A percentile compares a stretch with the other conserved stretches of the same genome.
phyloP scores from a whole-genome alignment of 164 flowering plant species.

The Aristolochia californica region DNA sequence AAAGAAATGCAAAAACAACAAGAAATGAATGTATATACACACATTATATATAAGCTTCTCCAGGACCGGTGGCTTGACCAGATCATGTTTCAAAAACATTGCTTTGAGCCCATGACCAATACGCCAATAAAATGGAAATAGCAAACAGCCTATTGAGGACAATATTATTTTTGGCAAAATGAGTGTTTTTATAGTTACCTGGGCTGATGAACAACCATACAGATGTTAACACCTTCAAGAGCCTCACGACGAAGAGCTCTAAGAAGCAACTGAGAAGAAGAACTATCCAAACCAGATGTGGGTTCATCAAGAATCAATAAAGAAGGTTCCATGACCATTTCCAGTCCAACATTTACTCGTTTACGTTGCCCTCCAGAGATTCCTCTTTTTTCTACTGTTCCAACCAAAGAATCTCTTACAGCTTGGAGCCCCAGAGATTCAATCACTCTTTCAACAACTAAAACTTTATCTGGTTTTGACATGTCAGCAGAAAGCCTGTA shows the following conservation, averaged over 20 bases:
- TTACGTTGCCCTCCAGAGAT: constrained; percentile 99
- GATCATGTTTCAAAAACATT: too few species aligned
- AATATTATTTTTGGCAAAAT: too few species aligned
- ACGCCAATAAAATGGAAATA: too few species aligned
- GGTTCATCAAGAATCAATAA: constrained; percentile 93
- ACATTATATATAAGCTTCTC: too few species aligned
- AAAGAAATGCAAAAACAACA: too few species aligned
- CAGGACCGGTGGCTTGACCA: too few species aligned
- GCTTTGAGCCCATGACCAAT: too few species aligned
- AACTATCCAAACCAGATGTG: constrained; percentile 93
- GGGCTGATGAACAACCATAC: constrained; percentile 97
- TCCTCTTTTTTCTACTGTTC: constrained; percentile 96
- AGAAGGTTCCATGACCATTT: constrained; percentile 99
- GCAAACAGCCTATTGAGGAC: too few species aligned
- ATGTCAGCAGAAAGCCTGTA: constrained; percentile 68
- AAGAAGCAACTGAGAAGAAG: constrained; percentile 84
- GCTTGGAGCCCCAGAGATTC: constrained; percentile 82
- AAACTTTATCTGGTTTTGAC: constrained; percentile 73
- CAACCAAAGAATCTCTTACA: constrained; percentile 83
- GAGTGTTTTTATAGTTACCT: constrained; percentile 32
- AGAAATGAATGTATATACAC: too few species aligned
- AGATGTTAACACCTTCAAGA: constrained; percentile 90
- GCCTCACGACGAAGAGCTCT: constrained; percentile 96
- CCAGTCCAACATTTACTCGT: constrained; percentile 93
- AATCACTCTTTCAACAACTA: constrained; percentile 89